phyloP scores from a whole-genome alignment of 371 early-diverging fungal species.

The Rhizopus sp. region DNA sequence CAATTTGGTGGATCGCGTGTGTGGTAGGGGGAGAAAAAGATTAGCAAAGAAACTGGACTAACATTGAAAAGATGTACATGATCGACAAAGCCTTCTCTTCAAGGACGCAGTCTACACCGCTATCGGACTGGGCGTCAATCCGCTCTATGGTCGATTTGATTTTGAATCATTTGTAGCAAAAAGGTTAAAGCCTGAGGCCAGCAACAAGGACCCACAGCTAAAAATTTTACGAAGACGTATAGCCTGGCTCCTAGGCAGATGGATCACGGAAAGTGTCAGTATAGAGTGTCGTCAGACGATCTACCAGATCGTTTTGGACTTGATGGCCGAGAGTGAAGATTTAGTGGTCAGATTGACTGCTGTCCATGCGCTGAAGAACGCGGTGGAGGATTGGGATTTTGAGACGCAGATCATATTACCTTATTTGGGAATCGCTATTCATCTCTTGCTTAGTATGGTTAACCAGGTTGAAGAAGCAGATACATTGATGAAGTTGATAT shows the following conservation, averaged over 20 bases:
- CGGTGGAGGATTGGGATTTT: conserved; percentile 91
- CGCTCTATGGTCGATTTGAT: conserved; percentile 80
- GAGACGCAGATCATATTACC: conserved; percentile 71
- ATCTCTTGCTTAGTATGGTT: conserved; percentile 57
- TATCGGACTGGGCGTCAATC: conserved; percentile 80
- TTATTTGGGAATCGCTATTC: conserved; percentile 67
- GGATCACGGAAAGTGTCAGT: conserved; percentile 81
- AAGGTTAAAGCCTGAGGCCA: conserved; percentile 57
- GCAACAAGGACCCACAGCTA: conserved; percentile 49
- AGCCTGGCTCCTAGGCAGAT: conserved; percentile 82
- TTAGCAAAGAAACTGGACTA: neutral
- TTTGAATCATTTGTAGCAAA: conserved; percentile 78
- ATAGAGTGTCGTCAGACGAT: conserved; percentile 64
- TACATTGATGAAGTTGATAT: conserved; percentile 74
- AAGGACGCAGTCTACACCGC: conserved; percentile 87
- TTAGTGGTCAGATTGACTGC: conserved; percentile 86
- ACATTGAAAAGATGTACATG: conserved; percentile 32
- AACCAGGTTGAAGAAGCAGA: conserved; percentile 77
- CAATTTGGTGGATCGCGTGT: conserved; percentile 58
- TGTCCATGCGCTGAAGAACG: conserved; percentile 64
- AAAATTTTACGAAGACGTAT: conserved; percentile 75
- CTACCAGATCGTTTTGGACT: conserved; percentile 68
- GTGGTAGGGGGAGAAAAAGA: conserved; percentile 44
- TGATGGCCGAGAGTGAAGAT: conserved; percentile 70
- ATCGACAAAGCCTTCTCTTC: conserved; percentile 58